Percentiles rank a stretch among this genome's conserved stretches.
These are phyloP conservation scores for Babesia gibsoni DNA, from an alignment of 169 alveolate species.

Conservation along the genomic window DNA sequence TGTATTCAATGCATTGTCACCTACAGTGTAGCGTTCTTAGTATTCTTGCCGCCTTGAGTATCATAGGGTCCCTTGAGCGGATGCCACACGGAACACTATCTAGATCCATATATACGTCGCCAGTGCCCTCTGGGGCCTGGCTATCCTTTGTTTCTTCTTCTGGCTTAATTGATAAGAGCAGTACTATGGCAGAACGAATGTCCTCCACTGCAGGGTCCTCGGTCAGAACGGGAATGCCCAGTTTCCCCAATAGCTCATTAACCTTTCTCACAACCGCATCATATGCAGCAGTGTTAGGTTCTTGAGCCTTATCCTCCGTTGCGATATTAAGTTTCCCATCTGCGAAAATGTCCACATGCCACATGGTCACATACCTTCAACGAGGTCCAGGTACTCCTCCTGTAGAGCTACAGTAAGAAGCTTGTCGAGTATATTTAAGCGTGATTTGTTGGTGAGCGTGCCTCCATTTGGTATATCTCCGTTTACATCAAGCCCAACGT, in stretches of 20 bases:
- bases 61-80: neutral
- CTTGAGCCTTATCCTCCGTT: neutral
- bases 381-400: constrained; percentile 18
- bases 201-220: constrained; percentile 3
- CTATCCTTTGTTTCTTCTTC: neutral
- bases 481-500: constrained; percentile 6
- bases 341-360: neutral
- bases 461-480: neutral
- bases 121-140: neutral
- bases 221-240: constrained; percentile 23
- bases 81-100: neutral
- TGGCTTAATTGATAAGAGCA: neutral
- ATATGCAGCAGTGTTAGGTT: neutral
- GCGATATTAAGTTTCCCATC: neutral
- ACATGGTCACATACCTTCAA: constrained; percentile 2
- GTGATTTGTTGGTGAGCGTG: neutral
- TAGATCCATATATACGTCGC: neutral
- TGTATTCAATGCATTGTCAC: neutral
- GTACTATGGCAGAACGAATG: constrained; percentile 18
- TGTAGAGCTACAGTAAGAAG: constrained; percentile 6
- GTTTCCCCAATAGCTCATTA: constrained; percentile 5
- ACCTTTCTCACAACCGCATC: neutral
- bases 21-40: constrained; percentile 19
- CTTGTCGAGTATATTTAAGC: neutral
- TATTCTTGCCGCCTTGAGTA: neutral